These are phyloP conservation scores for Pseudonitzschia delicatissima DNA, from an alignment of 108 stramenopile species.

Conservation along the genomic window DNA sequence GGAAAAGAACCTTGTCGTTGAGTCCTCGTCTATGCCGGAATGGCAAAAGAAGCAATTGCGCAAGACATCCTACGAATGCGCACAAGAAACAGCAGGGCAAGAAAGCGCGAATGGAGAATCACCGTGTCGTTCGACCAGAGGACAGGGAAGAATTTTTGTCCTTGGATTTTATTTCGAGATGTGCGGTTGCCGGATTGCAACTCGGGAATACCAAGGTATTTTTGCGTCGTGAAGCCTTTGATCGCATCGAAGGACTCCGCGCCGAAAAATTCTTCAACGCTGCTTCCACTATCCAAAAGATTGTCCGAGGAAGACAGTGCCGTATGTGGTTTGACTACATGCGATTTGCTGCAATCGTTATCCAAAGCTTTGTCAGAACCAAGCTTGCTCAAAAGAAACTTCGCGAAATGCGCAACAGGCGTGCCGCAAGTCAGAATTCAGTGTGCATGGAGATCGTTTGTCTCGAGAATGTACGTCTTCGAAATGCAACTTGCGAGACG, in stretches of 20 bases:
- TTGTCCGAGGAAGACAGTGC: constrained; percentile 57
- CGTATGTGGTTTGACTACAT: constrained; percentile 45
- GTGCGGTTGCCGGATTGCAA: constrained; percentile 82
- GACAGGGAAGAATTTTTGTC: constrained; percentile 56
- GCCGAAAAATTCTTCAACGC: constrained; percentile 65
- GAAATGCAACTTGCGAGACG: constrained; percentile 47
- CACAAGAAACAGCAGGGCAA: constrained; percentile 4
- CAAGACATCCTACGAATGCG: constrained; percentile 7
- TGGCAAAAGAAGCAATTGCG: constrained; percentile 31
- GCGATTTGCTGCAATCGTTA: constrained; percentile 56
- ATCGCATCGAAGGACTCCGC: constrained; percentile 74
- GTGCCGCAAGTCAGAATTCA: constrained; percentile 54
- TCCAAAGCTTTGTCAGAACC: constrained; percentile 75
- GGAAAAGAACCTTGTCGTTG: constrained; percentile 53
- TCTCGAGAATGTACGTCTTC: constrained; percentile 41
- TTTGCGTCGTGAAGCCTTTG: constrained; percentile 85
- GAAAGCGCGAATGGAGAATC: constrained; percentile 27
- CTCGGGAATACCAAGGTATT: constrained; percentile 90
- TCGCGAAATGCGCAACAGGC: constrained; percentile 9
- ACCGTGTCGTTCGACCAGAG: constrained; percentile 59
- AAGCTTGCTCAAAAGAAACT: constrained; percentile 24
- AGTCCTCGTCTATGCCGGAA: constrained; percentile 67
- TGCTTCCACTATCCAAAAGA: constrained; percentile 66
- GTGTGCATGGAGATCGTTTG: constrained; percentile 50
- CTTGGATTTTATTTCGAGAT: constrained; percentile 75